phyloP scores from a whole-genome alignment of 2,329 filamentous ascomycete species.

The Ambrosiella beaveri region DNA sequence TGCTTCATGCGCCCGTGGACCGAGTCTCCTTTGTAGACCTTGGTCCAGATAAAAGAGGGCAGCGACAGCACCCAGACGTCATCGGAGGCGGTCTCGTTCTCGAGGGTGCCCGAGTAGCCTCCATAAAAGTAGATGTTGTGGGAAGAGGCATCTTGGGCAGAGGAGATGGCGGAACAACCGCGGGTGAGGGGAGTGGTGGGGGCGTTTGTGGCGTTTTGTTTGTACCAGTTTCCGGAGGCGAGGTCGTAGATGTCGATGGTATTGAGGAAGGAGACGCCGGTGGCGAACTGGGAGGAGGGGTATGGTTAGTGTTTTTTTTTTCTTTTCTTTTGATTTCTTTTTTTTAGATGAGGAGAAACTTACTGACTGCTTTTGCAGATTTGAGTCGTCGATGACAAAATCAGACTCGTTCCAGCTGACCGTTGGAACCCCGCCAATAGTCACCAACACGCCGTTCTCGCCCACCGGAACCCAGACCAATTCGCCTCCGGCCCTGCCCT shows the following conservation, averaged over 20 bases:
- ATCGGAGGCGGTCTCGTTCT: slow-evolving; percentile 29
- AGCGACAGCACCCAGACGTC: slow-evolving; percentile 70
- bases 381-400: slow-evolving; percentile 20
- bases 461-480: slow-evolving; percentile 66
- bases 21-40: slow-evolving; percentile 27
- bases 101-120: slow-evolving; percentile 38
- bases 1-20: slow-evolving; percentile 51
- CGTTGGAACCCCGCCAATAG: slow-evolving; percentile 55
- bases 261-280: slow-evolving; percentile 54
- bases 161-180: slow-evolving; percentile 59
- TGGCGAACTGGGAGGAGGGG: slow-evolving; percentile 19
- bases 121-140: slow-evolving; percentile 78
- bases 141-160: slow-evolving; percentile 52
- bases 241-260: slow-evolving; percentile 66
- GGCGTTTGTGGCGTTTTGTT: slow-evolving; percentile 40
- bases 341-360: neutral
- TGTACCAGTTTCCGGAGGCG: slow-evolving; percentile 46
- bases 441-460: slow-evolving; percentile 56
- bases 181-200: slow-evolving; percentile 38
- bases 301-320: neutral
- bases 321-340: neutral
- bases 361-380: neutral
- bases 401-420: slow-evolving; percentile 26
- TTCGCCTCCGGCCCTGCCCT: slow-evolving; percentile 43
- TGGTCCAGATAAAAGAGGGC: slow-evolving; percentile 66